These are phyloP conservation scores for Acanthamoeba castellanii DNA, from an alignment of 208 protist genomes.

Conservation along the genomic window DNA sequence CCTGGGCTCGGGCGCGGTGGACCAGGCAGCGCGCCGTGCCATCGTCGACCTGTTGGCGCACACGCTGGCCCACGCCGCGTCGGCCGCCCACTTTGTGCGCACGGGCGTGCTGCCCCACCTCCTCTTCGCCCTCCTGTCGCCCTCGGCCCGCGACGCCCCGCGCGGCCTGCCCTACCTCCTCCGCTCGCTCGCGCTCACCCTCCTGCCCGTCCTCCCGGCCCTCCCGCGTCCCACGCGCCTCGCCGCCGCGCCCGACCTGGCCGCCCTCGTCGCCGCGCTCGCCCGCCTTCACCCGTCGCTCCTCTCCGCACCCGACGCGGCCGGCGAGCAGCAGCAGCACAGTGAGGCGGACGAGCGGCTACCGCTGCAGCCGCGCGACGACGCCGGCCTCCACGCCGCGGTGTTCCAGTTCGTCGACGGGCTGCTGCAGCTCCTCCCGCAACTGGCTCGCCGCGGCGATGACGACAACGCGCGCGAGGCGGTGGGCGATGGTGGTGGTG, in stretches of 20 bases:
- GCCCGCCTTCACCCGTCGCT: background rate
- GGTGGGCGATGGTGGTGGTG: no score
- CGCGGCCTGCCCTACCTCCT: background rate
- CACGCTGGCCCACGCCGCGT: background rate
- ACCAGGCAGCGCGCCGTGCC: background rate
- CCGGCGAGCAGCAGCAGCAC: background rate
- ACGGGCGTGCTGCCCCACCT: background rate
- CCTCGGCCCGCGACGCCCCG: background rate
- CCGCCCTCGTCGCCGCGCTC: background rate
- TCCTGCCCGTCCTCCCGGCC: background rate
- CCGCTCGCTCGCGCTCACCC: background rate
- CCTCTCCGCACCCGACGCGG: background rate
- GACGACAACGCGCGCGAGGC: background rate
- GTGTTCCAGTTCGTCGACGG: background rate
- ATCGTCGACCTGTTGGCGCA: background rate
- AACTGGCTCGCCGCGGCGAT: background rate
- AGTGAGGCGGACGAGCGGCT: background rate
- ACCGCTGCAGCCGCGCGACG: background rate
- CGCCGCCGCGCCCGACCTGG: background rate
- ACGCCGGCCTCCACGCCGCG: background rate
- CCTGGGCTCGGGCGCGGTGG: background rate
- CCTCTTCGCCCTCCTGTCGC: background rate
- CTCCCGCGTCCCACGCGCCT: background rate
- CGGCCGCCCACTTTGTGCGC: background rate
- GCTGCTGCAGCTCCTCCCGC: background rate